phyloP scores from a whole-genome alignment of 2,329 filamentous ascomycete genomes.

The Chalaropsis thielavioides region DNA sequence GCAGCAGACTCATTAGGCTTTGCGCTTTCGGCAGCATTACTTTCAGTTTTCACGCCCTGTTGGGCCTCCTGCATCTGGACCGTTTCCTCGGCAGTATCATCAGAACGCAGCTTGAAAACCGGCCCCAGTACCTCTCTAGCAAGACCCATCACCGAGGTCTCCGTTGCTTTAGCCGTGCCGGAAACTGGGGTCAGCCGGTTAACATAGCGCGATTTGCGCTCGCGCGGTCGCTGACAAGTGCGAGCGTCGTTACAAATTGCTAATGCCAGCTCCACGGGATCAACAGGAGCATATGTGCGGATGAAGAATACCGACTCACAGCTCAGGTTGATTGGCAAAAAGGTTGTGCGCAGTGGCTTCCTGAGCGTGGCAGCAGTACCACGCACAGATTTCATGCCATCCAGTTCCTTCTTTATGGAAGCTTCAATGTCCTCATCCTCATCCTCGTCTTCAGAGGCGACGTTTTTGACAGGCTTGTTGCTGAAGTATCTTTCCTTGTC shows the following conservation, averaged over 20 bases:
- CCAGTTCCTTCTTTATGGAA: constrained; percentile 58
- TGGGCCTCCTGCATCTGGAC: neutral
- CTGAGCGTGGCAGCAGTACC: constrained; percentile 19
- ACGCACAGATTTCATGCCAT: constrained; percentile 38
- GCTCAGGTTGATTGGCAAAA: constrained; percentile 39
- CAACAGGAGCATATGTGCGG: constrained; percentile 39
- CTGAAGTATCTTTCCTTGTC: constrained; percentile 20
- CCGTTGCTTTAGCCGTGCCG: constrained; percentile 48
- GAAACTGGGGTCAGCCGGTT: constrained; percentile 43
- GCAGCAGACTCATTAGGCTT: neutral
- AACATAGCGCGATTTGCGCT: constrained; percentile 40
- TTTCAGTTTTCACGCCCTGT: neutral
- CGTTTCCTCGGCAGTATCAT: constrained; percentile 6
- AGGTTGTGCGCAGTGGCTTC: constrained; percentile 30
- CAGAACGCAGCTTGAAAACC: constrained; percentile 40
- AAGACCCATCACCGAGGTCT: constrained; percentile 51
- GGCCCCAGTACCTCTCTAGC: constrained; percentile 46
- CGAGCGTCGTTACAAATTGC: constrained; percentile 42
- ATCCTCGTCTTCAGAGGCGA: constrained; percentile 25
- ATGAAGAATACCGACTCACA: constrained; percentile 52
- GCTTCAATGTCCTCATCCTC: constrained; percentile 54
- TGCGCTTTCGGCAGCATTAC: neutral
- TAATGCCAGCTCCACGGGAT: constrained; percentile 40
- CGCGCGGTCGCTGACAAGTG: constrained; percentile 28
- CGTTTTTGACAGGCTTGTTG: constrained; percentile 19